phyloP scores from a whole-genome alignment of 768 basidiomycete species.

The Tricholoma furcatifolium region DNA sequence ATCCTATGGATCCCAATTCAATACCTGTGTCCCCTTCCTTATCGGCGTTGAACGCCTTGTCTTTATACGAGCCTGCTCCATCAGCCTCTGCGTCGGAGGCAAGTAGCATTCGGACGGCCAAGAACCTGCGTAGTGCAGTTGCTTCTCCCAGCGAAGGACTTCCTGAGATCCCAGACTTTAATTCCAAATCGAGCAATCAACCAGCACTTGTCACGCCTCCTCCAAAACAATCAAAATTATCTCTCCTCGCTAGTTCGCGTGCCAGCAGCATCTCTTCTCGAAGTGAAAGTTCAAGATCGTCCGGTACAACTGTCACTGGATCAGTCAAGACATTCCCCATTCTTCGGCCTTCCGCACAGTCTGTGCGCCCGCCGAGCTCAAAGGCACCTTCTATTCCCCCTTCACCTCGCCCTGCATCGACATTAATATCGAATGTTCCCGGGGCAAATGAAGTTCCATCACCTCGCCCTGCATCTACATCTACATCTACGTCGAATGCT shows the following conservation, averaged over 20 bases:
- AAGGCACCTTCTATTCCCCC: slow-evolving; percentile 24
- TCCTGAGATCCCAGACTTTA: slow-evolving; percentile 54
- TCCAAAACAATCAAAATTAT: slow-evolving; percentile 63
- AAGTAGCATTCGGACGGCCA: slow-evolving; percentile 33
- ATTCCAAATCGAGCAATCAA: slow-evolving; percentile 40
- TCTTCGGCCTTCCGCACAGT: slow-evolving; percentile 66
- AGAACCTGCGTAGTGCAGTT: slow-evolving; percentile 40
- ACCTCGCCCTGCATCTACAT: slow-evolving; percentile 24
- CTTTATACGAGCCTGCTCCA: slow-evolving; percentile 56
- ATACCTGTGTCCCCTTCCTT: slow-evolving; percentile 66
- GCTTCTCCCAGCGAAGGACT: slow-evolving; percentile 47
- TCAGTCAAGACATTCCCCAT: slow-evolving; percentile 73
- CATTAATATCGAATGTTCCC: background rate
- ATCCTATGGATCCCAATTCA: slow-evolving; percentile 48
- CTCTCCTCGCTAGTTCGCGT: slow-evolving; percentile 64
- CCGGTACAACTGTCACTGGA: slow-evolving; percentile 50
- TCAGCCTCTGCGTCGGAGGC: slow-evolving; percentile 48
- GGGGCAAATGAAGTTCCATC: background rate
- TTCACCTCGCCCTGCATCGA: slow-evolving; percentile 23
- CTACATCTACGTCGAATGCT: background rate
- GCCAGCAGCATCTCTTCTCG: slow-evolving; percentile 44
- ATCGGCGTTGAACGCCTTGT: slow-evolving; percentile 63
- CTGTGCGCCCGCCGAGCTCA: slow-evolving; percentile 40
- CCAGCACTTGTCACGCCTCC: slow-evolving; percentile 14
- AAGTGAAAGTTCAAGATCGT: slow-evolving; percentile 55